Evolutionary conservation across 768 basidiomycete species (phyloP).

Genomic region (Rhodotorula toruloides): DNA sequence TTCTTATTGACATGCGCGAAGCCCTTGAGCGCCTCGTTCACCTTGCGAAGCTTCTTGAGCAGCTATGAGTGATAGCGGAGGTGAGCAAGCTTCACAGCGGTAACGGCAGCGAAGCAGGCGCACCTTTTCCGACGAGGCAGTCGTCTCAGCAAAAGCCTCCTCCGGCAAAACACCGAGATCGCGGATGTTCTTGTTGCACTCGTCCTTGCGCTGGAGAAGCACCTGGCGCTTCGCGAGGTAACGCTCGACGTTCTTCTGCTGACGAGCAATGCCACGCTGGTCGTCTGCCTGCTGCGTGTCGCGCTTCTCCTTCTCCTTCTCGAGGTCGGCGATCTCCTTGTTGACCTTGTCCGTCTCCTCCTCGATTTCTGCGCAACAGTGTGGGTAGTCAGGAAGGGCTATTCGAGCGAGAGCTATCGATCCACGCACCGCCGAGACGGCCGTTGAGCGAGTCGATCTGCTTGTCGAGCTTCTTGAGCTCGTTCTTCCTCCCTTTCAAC

Average conservation of each 20-base stretch:
- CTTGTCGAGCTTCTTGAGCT: constrained; percentile 62
- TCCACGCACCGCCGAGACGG: constrained; percentile 57
- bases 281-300: constrained; percentile 83
- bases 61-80: constrained; percentile 54
- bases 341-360: constrained; percentile 34
- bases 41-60: constrained; percentile 81
- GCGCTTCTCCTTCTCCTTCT: constrained; percentile 60
- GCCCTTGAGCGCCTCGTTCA: constrained; percentile 89
- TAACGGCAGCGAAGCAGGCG: constrained; percentile 40
- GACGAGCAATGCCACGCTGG: constrained; percentile 72
- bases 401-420: not conserved
- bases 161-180: constrained; percentile 94
- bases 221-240: constrained; percentile 89
- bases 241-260: constrained; percentile 92
- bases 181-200: constrained; percentile 89
- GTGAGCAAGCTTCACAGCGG: no score
- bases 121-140: constrained; percentile 74
- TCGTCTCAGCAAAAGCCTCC: constrained; percentile 82
- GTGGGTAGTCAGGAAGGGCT: not conserved
- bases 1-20: constrained; percentile 99
- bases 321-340: constrained; percentile 37
- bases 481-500: constrained; percentile 62
- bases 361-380: constrained; percentile 53
- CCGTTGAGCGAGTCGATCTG: constrained; percentile 63
- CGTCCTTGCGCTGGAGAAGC: constrained; percentile 75